These are phyloP conservation scores for Lepidium sativum DNA, from an alignment of 345 rosid species.

Conservation along the genomic window DNA sequence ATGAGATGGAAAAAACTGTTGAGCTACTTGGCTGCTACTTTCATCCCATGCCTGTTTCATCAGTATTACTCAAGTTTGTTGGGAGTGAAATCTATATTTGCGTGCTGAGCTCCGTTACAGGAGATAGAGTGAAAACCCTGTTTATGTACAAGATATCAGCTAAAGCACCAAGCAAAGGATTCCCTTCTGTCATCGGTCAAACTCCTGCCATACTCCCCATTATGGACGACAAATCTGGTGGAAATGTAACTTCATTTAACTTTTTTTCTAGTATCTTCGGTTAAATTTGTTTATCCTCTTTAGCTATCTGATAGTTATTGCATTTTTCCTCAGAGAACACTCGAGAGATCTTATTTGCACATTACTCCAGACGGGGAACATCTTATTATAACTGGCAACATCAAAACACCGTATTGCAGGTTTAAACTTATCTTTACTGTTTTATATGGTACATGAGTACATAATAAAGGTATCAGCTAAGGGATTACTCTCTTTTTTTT, in stretches of 20 bases:
- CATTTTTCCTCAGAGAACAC: slow-evolving; percentile 37
- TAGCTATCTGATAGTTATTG: slow-evolving; percentile 5
- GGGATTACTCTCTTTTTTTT: neutral
- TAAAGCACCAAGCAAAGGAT: slow-evolving; percentile 45
- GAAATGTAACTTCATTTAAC: slow-evolving; percentile 33
- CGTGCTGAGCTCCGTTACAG: slow-evolving; percentile 45
- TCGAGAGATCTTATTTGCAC: slow-evolving; percentile 50
- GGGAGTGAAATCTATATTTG: slow-evolving; percentile 54
- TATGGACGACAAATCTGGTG: slow-evolving; percentile 32
- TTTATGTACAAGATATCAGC: slow-evolving; percentile 53
- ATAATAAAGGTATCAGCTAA: slow-evolving; percentile 7
- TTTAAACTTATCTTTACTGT: slow-evolving; percentile 19
- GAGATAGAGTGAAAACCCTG: slow-evolving; percentile 38
- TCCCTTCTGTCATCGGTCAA: slow-evolving; percentile 67
- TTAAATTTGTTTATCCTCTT: neutral
- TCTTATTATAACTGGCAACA: slow-evolving; percentile 53
- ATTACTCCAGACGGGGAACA: slow-evolving; percentile 63
- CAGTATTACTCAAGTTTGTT: slow-evolving; percentile 40
- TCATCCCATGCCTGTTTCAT: slow-evolving; percentile 53
- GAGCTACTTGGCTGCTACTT: slow-evolving; percentile 72
- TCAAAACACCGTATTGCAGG: slow-evolving; percentile 84
- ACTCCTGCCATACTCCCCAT: slow-evolving; percentile 42
- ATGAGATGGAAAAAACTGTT: slow-evolving; percentile 39
- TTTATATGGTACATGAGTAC: neutral
- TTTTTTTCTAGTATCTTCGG: neutral